These are phyloP conservation scores for Macrophomina tecta DNA, from an alignment of 2,329 filamentous ascomycete genomes.

Conservation along the genomic window DNA sequence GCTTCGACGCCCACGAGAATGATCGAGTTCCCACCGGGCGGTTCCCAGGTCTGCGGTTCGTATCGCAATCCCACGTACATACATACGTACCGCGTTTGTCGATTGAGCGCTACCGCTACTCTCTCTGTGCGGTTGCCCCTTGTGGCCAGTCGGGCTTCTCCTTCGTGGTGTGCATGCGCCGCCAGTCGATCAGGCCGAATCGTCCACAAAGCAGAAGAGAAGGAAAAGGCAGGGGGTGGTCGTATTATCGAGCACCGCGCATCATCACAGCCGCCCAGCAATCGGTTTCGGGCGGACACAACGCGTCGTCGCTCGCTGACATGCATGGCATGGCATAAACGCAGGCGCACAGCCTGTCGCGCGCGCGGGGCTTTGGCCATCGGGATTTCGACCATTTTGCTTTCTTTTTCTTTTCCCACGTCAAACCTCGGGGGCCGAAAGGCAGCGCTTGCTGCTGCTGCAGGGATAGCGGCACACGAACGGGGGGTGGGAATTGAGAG, in stretches of 20 bases:
- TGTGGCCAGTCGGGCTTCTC: too few relatives aligned
- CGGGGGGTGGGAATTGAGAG: too few relatives aligned
- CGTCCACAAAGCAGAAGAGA: neutral
- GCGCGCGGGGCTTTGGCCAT: neutral
- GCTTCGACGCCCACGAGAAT: slow-evolving; percentile 15
- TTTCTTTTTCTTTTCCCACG: neutral
- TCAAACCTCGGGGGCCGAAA: neutral
- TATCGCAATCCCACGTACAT: neutral
- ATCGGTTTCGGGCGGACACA: too few relatives aligned
- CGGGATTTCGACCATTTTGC: slow-evolving; percentile 1
- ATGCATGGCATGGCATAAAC: neutral
- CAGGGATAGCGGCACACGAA: too few relatives aligned
- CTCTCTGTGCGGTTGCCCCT: too few relatives aligned
- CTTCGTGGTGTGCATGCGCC: too few relatives aligned
- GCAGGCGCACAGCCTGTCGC: neutral
- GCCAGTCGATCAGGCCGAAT: neutral
- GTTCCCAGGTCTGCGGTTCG: slow-evolving; percentile 11
- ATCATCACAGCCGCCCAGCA: too few relatives aligned
- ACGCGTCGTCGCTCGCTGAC: neutral
- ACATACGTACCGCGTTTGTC: neutral
- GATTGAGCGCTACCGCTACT: neutral
- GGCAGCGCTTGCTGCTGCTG: too few relatives aligned
- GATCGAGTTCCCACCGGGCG: neutral
- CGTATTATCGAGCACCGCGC: neutral
- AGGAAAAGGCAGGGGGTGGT: neutral